Evolutionary conservation across 1,284 basidiomycete genomes (phyloP).

Genomic region (Heterobasidion occidentale): DNA sequence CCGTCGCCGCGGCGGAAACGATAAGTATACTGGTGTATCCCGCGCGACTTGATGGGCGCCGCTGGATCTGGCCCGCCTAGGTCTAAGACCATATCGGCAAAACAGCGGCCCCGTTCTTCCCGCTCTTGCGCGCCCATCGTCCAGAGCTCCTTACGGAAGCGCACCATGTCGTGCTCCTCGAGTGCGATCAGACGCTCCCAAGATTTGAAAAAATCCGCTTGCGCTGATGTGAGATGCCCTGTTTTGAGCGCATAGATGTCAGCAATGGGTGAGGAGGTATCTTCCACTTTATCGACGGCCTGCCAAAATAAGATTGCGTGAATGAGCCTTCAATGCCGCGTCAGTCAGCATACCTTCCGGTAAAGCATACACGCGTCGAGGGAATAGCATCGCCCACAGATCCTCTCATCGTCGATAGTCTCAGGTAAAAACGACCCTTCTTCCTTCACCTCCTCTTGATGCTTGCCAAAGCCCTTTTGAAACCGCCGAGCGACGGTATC

Average conservation of each 20-base stretch:
- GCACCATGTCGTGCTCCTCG: conserved; percentile 82
- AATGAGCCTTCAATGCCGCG: not conserved
- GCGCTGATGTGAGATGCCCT: conserved; percentile 63
- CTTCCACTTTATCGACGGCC: conserved; percentile 64
- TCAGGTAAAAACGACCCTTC: conserved; percentile 61
- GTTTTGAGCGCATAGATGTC: conserved; percentile 77
- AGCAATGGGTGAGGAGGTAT: conserved; percentile 60
- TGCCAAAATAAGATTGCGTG: conserved; percentile 19
- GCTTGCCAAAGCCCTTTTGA: conserved; percentile 11
- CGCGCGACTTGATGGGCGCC: conserved; percentile 15
- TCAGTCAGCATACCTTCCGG: conserved; percentile 56
- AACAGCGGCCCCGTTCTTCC: conserved; percentile 75
- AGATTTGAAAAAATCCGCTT: conserved; percentile 77
- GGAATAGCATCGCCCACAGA: conserved; percentile 79
- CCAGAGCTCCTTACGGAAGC: conserved; percentile 91
- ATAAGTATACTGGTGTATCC: conserved; percentile 53
- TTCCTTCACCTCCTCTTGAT: conserved; percentile 4
- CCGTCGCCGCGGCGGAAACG: conserved; percentile 42
- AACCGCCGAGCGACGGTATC: conserved; percentile 50
- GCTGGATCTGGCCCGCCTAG: conserved; percentile 6
- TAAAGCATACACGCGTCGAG: conserved; percentile 92
- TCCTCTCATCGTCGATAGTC: conserved; percentile 76
- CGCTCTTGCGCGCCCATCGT: conserved; percentile 79
- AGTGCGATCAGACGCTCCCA: conserved; percentile 88
- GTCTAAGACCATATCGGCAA: conserved; percentile 72